phyloP scores from a whole-genome alignment of 805 yeast genomes.

The Suhomyces sp. region DNA sequence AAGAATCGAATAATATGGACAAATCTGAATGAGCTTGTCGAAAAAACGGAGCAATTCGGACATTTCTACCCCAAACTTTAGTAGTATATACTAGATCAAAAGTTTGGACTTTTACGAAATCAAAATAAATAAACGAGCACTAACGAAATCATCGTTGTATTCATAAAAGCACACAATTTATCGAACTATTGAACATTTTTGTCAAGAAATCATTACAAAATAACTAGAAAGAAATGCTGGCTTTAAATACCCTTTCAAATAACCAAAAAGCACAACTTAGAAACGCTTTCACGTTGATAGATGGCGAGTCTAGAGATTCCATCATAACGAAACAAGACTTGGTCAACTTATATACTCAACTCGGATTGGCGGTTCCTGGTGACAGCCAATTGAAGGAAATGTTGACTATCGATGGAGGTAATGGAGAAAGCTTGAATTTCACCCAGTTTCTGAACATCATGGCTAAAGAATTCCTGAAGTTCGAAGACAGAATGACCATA shows the following conservation, averaged over 20 bases:
- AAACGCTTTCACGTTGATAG: constrained; percentile 77
- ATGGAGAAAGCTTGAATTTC: constrained; percentile 49
- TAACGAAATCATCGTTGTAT: no score
- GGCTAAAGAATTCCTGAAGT: constrained; percentile 51
- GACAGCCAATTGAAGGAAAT: constrained; percentile 48
- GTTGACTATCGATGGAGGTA: constrained; percentile 36
- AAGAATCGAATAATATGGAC: no score
- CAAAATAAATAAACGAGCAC: no score
- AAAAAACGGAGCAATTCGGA: no score
- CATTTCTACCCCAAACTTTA: no score
- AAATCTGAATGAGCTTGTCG: no score
- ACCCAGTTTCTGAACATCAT: constrained; percentile 65
- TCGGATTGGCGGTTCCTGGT: constrained; percentile 48
- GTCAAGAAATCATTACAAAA: no score
- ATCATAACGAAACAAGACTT: constrained; percentile 56
- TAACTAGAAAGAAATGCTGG: constrained; percentile 19
- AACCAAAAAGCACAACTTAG: constrained; percentile 65
- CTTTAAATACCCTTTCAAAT: constrained; percentile 48
- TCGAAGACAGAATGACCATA: constrained; percentile 53
- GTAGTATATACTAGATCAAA: no score
- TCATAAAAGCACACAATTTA: no score
- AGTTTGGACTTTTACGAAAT: no score
- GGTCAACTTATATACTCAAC: constrained; percentile 47
- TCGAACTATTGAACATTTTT: no score
- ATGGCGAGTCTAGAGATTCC: constrained; percentile 75